Evolutionary conservation across 2,329 filamentous ascomycete species (phyloP).

Genomic region (Ascochyta pisi): DNA sequence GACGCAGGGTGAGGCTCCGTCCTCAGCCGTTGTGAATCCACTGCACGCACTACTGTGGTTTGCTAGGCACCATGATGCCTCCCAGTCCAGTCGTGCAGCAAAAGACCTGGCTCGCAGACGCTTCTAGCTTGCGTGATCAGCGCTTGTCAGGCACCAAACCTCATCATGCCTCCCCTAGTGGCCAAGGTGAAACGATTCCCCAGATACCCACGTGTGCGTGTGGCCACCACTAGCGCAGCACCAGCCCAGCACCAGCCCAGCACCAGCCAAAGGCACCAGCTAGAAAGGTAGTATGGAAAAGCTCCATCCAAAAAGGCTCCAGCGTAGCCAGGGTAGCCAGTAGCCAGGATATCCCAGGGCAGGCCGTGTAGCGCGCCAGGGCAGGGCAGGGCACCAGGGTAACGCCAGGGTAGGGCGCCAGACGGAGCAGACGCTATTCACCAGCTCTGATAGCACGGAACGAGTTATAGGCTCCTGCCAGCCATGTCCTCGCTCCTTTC

Average conservation of each 20-base stretch:
- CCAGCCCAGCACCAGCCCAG: constrained; percentile 21
- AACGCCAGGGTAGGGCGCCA: constrained; percentile 10
- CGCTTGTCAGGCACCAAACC: constrained; percentile 30
- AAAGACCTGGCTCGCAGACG: constrained; percentile 13
- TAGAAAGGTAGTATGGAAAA: too few relatives aligned
- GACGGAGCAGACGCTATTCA: constrained; percentile 34
- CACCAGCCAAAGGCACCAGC: constrained; percentile 8
- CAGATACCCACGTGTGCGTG: constrained; percentile 47
- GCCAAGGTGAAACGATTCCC: constrained; percentile 49
- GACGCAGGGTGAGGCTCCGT: constrained; percentile 26
- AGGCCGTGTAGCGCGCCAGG: too few relatives aligned
- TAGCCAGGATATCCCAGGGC: too few relatives aligned
- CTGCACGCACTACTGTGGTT: neutral
- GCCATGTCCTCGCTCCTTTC: constrained; percentile 36
- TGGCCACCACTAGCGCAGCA: constrained; percentile 29
- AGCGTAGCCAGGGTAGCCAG: too few relatives aligned
- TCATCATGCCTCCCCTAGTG: constrained; percentile 26
- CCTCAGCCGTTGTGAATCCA: too few relatives aligned
- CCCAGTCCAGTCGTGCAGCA: neutral
- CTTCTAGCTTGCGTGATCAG: constrained; percentile 23
- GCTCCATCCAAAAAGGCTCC: too few relatives aligned
- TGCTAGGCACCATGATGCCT: constrained; percentile 4
- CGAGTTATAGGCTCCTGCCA: constrained; percentile 46
- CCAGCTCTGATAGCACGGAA: constrained; percentile 37
- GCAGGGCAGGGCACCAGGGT: constrained; percentile 10